Conservation (phyloP, 1,139 yeast genomes). For the Taphrina wiesneri region DNA sequence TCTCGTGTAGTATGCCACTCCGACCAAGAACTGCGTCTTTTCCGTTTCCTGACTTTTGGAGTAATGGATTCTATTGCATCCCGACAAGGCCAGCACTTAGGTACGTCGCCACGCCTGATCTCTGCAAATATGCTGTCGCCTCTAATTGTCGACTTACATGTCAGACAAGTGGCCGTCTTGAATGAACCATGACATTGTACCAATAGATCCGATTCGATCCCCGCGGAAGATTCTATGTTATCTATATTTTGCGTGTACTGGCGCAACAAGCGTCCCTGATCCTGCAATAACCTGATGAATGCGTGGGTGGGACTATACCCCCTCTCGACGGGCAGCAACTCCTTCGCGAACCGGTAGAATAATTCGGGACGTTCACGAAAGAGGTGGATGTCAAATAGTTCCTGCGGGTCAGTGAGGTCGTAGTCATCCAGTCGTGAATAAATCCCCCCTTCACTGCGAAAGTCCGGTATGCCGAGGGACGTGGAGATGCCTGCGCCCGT, state of each 20-base stretch:
- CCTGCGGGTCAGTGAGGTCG: constrained; percentile 89
- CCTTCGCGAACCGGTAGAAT: constrained; percentile 83
- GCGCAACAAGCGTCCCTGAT: constrained; percentile 74
- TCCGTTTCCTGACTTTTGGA: constrained; percentile 39
- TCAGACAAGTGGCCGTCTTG: constrained; percentile 83
- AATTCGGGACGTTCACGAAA: constrained; percentile 75
- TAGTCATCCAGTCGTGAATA: constrained; percentile 67
- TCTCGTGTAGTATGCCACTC: constrained; percentile 19
- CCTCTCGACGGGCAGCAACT: constrained; percentile 67
- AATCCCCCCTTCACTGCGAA: constrained; percentile 85
- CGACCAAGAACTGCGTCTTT: constrained; percentile 37
- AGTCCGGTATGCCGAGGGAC: constrained; percentile 90
- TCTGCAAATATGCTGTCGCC: constrained; percentile 68
- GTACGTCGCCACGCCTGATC: constrained; percentile 52
- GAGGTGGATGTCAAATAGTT: constrained; percentile 76
- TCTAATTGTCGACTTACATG: constrained; percentile 67
- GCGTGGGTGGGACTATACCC: constrained; percentile 78
- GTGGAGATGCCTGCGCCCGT: constrained; percentile 98
- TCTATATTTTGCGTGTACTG: constrained; percentile 96
- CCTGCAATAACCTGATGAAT: constrained; percentile 72
- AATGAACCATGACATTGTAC: constrained; percentile 97
- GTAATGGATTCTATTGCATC: constrained; percentile 1
- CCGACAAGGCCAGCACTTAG: constrained; percentile 28
- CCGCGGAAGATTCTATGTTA: constrained; percentile 82
- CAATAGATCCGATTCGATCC: constrained; percentile 65